phyloP scores from a whole-genome alignment of 2,329 filamentous ascomycete species.

The Talaromyces sp. region DNA sequence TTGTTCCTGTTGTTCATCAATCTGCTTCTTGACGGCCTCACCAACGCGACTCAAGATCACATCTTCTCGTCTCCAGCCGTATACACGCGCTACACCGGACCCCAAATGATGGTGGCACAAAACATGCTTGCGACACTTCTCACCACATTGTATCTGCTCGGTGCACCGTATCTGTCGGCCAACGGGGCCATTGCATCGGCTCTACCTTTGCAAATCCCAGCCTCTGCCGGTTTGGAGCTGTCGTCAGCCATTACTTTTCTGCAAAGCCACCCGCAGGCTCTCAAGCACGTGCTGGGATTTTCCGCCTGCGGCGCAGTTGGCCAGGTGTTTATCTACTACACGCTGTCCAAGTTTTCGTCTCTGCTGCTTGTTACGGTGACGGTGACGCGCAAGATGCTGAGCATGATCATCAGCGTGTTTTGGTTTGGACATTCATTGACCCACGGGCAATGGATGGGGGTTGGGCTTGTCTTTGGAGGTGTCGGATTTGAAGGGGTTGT shows the following conservation, averaged over 20 bases:
- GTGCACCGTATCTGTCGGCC: constrained; percentile 66
- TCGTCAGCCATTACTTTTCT: constrained; percentile 75
- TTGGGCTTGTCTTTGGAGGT: constrained; percentile 87
- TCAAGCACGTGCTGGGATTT: constrained; percentile 84
- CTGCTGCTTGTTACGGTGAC: constrained; percentile 92
- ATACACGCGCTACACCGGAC: constrained; percentile 76
- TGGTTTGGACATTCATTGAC: constrained; percentile 87
- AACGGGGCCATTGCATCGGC: constrained; percentile 60
- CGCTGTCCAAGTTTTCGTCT: constrained; percentile 83
- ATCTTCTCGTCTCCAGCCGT: constrained; percentile 62
- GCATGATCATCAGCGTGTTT: constrained; percentile 93
- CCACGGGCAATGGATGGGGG: constrained; percentile 88
- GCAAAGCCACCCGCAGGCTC: constrained; percentile 69
- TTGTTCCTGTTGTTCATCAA: constrained; percentile 81
- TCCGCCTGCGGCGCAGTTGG: constrained; percentile 85
- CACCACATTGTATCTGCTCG: constrained; percentile 67
- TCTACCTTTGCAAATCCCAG: constrained; percentile 54
- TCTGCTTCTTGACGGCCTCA: constrained; percentile 89
- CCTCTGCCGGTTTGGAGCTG: constrained; percentile 67
- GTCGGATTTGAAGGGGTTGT: constrained; percentile 87
- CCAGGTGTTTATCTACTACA: constrained; percentile 97
- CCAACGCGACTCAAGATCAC: constrained; percentile 94
- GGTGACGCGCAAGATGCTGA: constrained; percentile 97
- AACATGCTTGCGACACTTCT: constrained; percentile 80
- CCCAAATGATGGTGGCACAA: constrained; percentile 99